These are phyloP conservation scores for Colletotrichum cordylinicola DNA, from an alignment of 2,329 filamentous ascomycete genomes.

Conservation along the genomic window DNA sequence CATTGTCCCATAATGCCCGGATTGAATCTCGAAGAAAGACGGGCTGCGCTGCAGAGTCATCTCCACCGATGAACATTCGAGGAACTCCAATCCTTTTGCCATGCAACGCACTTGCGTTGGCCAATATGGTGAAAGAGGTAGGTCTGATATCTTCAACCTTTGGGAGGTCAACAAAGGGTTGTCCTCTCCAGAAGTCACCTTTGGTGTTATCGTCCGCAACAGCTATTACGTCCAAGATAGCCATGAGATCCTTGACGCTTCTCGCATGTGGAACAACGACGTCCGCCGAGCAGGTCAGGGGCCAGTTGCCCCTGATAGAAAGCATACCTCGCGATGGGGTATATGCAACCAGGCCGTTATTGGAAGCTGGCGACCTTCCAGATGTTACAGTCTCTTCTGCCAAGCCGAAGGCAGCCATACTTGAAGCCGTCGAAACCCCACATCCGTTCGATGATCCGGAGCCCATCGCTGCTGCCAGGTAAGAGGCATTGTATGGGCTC, in stretches of 20 bases:
- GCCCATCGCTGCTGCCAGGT: neutral
- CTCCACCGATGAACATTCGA: neutral
- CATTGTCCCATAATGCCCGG: neutral
- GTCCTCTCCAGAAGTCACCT: neutral
- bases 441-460: neutral
- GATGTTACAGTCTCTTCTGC: neutral
- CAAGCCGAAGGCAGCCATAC: neutral
- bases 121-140: neutral
- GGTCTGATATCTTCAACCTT: neutral
- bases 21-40: neutral
- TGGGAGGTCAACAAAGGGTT: neutral
- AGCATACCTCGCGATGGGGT: neutral
- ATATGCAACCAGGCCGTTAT: neutral
- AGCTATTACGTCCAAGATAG: neutral
- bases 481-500: neutral
- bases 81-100: neutral
- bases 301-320: neutral
- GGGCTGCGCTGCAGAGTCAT: neutral
- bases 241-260: neutral
- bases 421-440: neutral
- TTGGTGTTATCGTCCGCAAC: neutral
- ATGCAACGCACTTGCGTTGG: neutral
- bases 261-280: neutral
- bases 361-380: neutral
- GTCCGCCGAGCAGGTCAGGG: neutral